Percentiles rank a stretch among this genome's conserved stretches.
Conservation (phyloP, 2,329 filamentous ascomycete species). For the Arthrobotrys musiformis region DNA sequence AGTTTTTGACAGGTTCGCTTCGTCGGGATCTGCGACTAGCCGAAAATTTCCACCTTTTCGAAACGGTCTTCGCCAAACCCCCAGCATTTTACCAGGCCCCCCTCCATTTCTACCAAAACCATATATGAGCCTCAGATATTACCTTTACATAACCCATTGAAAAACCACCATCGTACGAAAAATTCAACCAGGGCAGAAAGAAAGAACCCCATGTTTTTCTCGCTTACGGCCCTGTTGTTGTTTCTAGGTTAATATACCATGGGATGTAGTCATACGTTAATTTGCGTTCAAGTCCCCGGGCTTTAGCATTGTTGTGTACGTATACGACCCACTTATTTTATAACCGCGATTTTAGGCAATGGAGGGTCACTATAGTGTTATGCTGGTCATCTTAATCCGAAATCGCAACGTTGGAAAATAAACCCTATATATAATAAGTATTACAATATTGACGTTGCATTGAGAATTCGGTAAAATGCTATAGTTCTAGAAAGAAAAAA, state of each 20-base stretch:
- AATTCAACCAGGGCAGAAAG: not conserved
- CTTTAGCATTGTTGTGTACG: not conserved
- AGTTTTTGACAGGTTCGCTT: not conserved
- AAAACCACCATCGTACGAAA: not conserved
- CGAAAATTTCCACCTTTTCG: not conserved
- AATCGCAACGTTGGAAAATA: not conserved
- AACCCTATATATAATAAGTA: not conserved
- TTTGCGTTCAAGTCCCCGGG: constrained; percentile 1
- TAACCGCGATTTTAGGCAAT: not conserved
- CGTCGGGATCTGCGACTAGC: not conserved
- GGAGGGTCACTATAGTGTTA: not conserved
- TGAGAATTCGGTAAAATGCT: not conserved
- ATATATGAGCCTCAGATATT: not conserved
- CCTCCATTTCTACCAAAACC: not conserved
- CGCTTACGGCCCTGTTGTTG: not conserved
- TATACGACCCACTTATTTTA: not conserved
- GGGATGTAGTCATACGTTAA: not conserved
- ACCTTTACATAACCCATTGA: not conserved
- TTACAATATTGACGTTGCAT: not conserved
- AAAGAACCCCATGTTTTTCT: constrained; percentile 2
- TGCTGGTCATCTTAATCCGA: not conserved
- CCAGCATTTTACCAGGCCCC: no score
- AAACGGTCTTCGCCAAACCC: not conserved
- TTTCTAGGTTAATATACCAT: not conserved
- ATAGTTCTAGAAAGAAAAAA: not conserved